Evolutionary conservation across 306 rosid species (phyloP).

Genomic region (Fragaria nilgerrensis): DNA sequence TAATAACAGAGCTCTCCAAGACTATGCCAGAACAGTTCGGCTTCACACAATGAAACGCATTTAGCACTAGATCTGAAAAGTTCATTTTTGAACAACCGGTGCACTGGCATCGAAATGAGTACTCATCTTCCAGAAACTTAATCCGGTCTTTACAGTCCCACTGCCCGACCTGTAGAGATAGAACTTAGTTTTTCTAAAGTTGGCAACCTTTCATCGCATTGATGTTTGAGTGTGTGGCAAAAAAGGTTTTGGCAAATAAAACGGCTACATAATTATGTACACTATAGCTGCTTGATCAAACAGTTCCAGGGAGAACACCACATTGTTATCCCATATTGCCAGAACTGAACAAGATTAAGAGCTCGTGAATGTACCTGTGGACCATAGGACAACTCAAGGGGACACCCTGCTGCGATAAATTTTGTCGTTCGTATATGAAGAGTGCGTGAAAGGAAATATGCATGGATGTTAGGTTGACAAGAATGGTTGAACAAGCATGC

Average conservation of each 20-base stretch:
- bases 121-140: constrained; percentile 67
- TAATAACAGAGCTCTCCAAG: constrained; percentile 54
- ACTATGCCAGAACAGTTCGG: constrained; percentile 64
- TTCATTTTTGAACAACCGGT: constrained; percentile 64
- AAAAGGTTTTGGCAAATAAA: not conserved
- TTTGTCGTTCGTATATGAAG: constrained; percentile 66
- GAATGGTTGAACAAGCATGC: constrained; percentile 93
- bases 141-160: constrained; percentile 74
- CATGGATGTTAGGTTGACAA: constrained; percentile 77
- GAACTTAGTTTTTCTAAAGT: constrained; percentile 21
- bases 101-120: constrained; percentile 66
- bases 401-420: constrained; percentile 47
- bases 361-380: constrained; percentile 62
- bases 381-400: constrained; percentile 84
- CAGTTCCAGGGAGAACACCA: constrained; percentile 11
- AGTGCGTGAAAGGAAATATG: constrained; percentile 74
- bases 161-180: constrained; percentile 71
- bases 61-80: constrained; percentile 60
- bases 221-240: not conserved
- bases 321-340: not conserved
- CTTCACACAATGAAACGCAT: constrained; percentile 63
- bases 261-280: not conserved
- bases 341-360: not conserved
- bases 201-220: constrained; percentile 8
- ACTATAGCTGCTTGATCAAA: constrained; percentile 8